Base-by-base conservation (phyloP, 2,329 filamentous ascomycete species). In the Phialophora chinensis region DNA sequence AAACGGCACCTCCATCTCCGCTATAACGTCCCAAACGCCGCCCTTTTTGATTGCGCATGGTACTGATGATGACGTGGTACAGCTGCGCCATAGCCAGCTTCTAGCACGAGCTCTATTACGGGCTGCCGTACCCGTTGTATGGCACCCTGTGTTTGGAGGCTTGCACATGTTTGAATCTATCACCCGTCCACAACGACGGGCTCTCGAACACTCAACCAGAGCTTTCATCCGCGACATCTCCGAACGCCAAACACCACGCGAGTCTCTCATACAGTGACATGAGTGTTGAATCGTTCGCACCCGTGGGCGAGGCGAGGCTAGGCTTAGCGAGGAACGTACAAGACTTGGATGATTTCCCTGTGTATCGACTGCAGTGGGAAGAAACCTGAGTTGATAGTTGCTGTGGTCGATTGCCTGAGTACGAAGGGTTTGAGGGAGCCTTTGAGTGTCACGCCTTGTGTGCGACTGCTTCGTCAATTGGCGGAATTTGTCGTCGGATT, bases 31-130 rank as follows among this genome's bases (percentile, higher is more conserved):
- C 23, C 47, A 27, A 20, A 27, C 47, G 20, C 47, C 47, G 12
- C 47, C 47, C 2, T 50, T 50, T 27, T 50, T 50, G 20, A 20
- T 50, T 50, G 47, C 47, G n/a, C 47, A 50, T 27, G 47, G 47
- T n/a, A 50, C 47, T 8, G 8, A 10, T 14, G 47, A 50, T 50
- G 47, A 23, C 47, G 47, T 11, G 8, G 25, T 50, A 14, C 47
- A 20, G 47, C 47, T 50, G 20, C 12, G 12, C 11, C 20, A 50
- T 23, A 50, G 47, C 47, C 47, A 27, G 12, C 47, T 20, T 11
- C 17, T 50, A 3, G 47, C 47, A 17, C 47, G 23, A 50, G 47
- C 23, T 50, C 47, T 50, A 10, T 3, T 50, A 3, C 7, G 23
- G 23, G 23, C 20, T 20, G 20, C 8, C 1, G 20, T 50, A 14